A percentile compares a stretch with the other conserved stretches of the same genome.
These are phyloP conservation scores for Xylaria palmicola DNA, from an alignment of 495 filamentous ascomycete genomes.

Conservation along the genomic window DNA sequence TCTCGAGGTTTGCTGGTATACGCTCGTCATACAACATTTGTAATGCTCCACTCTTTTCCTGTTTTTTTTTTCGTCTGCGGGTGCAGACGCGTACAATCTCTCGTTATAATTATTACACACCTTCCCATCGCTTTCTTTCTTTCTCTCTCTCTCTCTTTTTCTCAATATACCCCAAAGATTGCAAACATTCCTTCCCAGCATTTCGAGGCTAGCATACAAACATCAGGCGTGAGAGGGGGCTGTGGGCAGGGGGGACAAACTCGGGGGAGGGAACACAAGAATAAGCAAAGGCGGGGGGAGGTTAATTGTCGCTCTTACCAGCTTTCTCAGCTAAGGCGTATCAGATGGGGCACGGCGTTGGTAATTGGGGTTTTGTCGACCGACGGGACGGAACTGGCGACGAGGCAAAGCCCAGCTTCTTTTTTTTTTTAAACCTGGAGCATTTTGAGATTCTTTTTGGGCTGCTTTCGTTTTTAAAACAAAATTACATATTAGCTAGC, in stretches of 20 bases:
- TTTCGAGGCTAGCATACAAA: constrained; percentile 6
- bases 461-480: not conserved
- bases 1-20: not conserved
- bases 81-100: not conserved
- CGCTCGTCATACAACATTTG: not conserved
- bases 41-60: constrained; percentile 1
- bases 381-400: not conserved
- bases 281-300: not conserved
- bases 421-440: not conserved
- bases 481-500: no score
- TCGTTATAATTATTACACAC: constrained; percentile 3
- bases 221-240: constrained; percentile 3
- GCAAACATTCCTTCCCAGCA: constrained; percentile 1
- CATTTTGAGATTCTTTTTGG: not conserved
- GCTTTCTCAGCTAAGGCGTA: not conserved
- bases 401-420: not conserved
- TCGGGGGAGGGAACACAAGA: not conserved
- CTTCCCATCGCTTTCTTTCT: constrained; percentile 4
- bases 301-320: not conserved
- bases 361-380: constrained; percentile 6
- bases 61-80: not conserved
- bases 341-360: not conserved
- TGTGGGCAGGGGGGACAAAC: not conserved
- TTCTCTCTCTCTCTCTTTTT: not conserved
- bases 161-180: constrained; percentile 2